These are phyloP conservation scores for Penicillium decumbens DNA, from an alignment of 2,329 filamentous ascomycete genomes.

Conservation along the genomic window DNA sequence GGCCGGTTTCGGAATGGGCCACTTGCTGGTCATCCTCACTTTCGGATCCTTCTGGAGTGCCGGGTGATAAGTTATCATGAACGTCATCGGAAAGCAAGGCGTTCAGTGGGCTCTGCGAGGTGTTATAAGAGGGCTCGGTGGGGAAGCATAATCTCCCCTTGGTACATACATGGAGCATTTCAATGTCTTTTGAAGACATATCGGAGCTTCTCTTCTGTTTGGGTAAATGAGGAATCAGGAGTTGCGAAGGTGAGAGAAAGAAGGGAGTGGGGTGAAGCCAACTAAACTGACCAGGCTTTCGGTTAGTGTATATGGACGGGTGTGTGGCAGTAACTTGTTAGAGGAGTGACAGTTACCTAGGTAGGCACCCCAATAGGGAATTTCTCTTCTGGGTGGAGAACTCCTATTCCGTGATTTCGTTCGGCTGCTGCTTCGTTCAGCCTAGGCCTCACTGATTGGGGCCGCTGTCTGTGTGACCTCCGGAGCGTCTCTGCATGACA, in stretches of 20 bases:
- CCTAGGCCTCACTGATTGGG: no score
- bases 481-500: no score
- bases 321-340: no score
- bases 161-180: neutral
- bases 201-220: neutral
- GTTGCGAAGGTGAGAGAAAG: neutral
- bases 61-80: neutral
- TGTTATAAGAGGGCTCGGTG: neutral
- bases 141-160: neutral
- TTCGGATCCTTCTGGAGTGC: constrained; percentile 28
- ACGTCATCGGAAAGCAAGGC: constrained; percentile 1
- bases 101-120: neutral
- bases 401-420: no score
- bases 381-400: no score
- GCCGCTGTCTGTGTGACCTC: no score
- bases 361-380: no score
- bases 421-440: no score
- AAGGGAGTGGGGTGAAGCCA: neutral
- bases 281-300: no score
- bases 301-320: neutral
- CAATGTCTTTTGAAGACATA: neutral
- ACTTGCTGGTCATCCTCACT: constrained; percentile 24
- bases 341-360: no score
- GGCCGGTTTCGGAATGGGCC: constrained; percentile 29
- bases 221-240: neutral